phyloP scores from a whole-genome alignment of 2,329 filamentous ascomycete species.

The Paraphoma chrysanthemicola region DNA sequence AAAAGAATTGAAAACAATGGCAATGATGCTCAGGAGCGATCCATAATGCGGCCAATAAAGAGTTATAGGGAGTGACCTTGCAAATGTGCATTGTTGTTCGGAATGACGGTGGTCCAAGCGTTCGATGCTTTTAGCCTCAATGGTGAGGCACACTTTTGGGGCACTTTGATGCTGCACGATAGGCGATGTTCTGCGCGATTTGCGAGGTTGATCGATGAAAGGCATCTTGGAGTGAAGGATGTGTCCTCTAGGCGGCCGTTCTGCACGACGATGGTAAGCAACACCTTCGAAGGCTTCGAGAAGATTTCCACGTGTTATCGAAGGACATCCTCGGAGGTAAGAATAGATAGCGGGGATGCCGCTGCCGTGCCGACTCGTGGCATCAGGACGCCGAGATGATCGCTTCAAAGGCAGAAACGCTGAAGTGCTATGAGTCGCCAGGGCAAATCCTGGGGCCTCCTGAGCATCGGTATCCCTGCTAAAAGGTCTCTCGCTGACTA shows the following conservation, averaged over 20 bases:
- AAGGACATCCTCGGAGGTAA: constrained; percentile 14
- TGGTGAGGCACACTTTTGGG: neutral
- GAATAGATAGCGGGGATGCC: constrained; percentile 23
- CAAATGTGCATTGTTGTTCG: neutral
- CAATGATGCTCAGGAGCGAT: too few species aligned
- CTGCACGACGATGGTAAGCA: too few species aligned
- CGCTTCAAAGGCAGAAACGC: constrained; percentile 32
- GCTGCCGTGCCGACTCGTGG: constrained; percentile 30
- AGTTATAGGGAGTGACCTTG: neutral
- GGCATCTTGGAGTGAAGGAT: too few species aligned
- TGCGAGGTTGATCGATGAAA: too few species aligned
- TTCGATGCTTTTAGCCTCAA: neutral
- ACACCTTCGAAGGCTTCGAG: neutral
- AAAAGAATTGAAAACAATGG: too few species aligned
- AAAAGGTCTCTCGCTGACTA: constrained; percentile 32
- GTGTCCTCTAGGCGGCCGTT: too few species aligned
- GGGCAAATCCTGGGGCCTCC: constrained; percentile 28
- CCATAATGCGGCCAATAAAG: neutral
- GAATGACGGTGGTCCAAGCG: neutral
- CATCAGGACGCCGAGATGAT: constrained; percentile 33
- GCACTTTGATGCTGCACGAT: neutral
- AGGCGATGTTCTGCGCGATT: too few species aligned
- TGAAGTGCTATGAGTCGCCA: constrained; percentile 19
- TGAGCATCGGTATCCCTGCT: constrained; percentile 39
- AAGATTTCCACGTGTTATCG: constrained; percentile 5